Percentiles rank a stretch among this genome's conserved stretches.
Conservation (phyloP, 2,329 filamentous ascomycete genomes). For the Elsinoe necatrix region DNA sequence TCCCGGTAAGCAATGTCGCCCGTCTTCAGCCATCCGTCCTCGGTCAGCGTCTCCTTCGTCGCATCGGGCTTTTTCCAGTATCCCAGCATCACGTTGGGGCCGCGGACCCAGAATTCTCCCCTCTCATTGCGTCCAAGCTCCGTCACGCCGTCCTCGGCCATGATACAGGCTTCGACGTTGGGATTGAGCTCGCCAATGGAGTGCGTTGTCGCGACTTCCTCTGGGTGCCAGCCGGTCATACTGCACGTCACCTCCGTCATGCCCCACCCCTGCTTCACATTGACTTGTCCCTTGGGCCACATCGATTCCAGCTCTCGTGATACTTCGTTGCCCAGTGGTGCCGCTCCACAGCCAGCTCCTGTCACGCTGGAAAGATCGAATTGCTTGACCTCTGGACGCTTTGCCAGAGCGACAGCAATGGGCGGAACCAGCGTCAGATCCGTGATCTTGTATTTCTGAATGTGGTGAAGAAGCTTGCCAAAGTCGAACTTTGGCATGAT, state of each 20-base stretch:
- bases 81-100: constrained; percentile 63
- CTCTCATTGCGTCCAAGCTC: constrained; percentile 44
- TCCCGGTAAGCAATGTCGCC: constrained; percentile 62
- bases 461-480: constrained; percentile 57
- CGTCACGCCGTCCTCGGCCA: constrained; percentile 48
- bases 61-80: constrained; percentile 68
- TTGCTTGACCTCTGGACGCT: constrained; percentile 56
- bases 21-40: constrained; percentile 62
- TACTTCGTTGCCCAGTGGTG: constrained; percentile 46
- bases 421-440: constrained; percentile 62
- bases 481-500: constrained; percentile 75
- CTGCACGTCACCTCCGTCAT: constrained; percentile 79
- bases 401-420: constrained; percentile 63
- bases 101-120: constrained; percentile 66
- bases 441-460: constrained; percentile 62
- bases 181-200: constrained; percentile 60
- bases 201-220: constrained; percentile 34
- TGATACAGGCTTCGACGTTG: constrained; percentile 61
- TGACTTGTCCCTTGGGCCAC: constrained; percentile 43
- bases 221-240: constrained; percentile 55
- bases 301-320: constrained; percentile 48
- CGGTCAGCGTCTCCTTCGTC: constrained; percentile 53
- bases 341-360: constrained; percentile 55
- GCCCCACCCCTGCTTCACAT: constrained; percentile 64
- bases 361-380: constrained; percentile 62